Base-by-base conservation (phyloP, 306 rosid genomes). In the Calophaca sinica region DNA sequence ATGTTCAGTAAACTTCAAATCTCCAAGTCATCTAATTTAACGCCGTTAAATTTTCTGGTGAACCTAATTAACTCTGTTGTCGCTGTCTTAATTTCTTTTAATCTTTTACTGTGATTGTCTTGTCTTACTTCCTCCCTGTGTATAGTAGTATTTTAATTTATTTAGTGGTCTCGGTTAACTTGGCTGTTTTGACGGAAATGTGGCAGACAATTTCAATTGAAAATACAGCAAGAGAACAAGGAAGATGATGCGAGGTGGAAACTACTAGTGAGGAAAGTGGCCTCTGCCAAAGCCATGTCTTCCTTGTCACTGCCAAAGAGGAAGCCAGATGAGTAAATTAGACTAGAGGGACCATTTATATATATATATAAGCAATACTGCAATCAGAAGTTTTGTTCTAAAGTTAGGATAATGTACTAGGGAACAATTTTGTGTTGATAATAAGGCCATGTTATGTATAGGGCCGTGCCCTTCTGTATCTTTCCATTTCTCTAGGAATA, bases 221-320 rank as follows among this genome's bases (percentile, higher is more conserved):
- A 45, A 74, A 57, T 45, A 82, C 45, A 72, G 69, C 72, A 83
- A 35, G 85, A 83, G 73, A 89, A 87, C 29, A 84, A 11, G 33
- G 82, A 75, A 41, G 94, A 81, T 15, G 96, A 91, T 59, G 77
- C 80, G 3, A 83, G 71, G 57, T 93, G 98, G 98, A 87, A 80
- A 57, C 52, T 89, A 15, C 86, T 94, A 0, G 97, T 76, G 74
- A 82, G 80, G 57, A 94, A 91, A 84, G 98, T 94, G 73, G 86
- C 89, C 9, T 87, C 91, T 0, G 96, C 92, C 20, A 93, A 79
- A 82, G 89, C 88, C 46, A 81, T 93, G 36, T 87, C 92, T 33
- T 85, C 92, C 2, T 78, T 91, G 42, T 78, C 92, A 4, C 44
- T 88, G 9, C 58, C 83, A 6, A 88, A 82, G 75, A 89, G 83